Conservation (phyloP, 768 basidiomycete genomes). For the Psilocybe azurescens region DNA sequence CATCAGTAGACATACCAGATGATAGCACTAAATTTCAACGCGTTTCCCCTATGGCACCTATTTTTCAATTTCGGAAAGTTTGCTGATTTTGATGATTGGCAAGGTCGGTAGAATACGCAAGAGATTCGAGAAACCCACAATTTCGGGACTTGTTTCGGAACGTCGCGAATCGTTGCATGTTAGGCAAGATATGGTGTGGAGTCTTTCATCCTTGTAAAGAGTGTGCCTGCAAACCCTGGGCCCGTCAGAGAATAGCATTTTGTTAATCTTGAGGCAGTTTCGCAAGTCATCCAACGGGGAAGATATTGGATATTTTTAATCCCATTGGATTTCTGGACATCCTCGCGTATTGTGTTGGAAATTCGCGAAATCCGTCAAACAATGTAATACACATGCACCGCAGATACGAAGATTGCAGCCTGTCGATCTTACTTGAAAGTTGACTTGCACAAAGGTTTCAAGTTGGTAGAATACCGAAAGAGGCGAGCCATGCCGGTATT, state of each 20-base stretch:
- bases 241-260: background rate
- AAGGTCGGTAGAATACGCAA: background rate
- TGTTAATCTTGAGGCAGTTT: background rate
- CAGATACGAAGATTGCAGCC: background rate
- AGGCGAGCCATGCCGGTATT: background rate
- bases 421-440: background rate
- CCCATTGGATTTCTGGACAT: background rate
- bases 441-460: background rate
- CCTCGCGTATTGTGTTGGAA: background rate
- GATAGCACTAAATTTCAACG: background rate
- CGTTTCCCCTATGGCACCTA: background rate
- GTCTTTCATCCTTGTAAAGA: background rate
- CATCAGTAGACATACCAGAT: background rate
- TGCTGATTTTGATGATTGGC: background rate
- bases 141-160: background rate
- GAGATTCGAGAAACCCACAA: background rate
- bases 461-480: background rate
- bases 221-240: background rate
- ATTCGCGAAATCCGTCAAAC: background rate
- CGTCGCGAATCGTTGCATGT: background rate
- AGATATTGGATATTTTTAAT: background rate
- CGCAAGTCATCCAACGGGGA: background rate
- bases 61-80: background rate
- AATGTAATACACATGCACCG: background rate
- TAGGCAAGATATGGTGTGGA: background rate